These are phyloP conservation scores for Amanita exitialis DNA, from an alignment of 768 basidiomycete genomes.

Conservation along the genomic window DNA sequence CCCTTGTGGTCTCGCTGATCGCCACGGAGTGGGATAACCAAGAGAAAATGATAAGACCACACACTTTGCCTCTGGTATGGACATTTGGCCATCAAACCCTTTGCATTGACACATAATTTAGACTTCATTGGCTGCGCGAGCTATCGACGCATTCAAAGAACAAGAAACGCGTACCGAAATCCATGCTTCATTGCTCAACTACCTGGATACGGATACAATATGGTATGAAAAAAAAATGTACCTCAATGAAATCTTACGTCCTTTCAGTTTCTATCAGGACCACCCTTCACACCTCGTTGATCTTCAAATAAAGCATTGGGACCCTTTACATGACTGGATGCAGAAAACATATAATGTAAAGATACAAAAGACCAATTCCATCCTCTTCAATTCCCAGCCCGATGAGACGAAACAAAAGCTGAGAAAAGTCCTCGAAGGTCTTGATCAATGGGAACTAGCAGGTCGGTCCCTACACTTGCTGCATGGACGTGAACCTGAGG, in stretches of 20 bases:
- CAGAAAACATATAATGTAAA: constrained; percentile 54
- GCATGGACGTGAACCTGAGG: not conserved
- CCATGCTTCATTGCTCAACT: constrained; percentile 60
- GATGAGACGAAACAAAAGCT: constrained; percentile 57
- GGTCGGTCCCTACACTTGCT: constrained; percentile 35
- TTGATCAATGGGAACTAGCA: constrained; percentile 84
- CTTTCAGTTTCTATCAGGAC: constrained; percentile 69
- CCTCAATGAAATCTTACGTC: not conserved
- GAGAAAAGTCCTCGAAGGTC: constrained; percentile 39
- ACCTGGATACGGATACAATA: constrained; percentile 91
- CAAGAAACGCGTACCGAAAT: constrained; percentile 49
- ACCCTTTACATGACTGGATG: constrained; percentile 78
- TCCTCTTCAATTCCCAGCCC: constrained; percentile 64
- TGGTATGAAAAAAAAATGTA: constrained; percentile 38
- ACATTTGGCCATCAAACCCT: not conserved
- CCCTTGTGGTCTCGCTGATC: constrained; percentile 71
- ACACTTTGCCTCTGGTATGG: constrained; percentile 82
- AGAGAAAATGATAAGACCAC: constrained; percentile 73
- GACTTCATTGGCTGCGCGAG: constrained; percentile 89
- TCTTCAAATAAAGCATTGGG: constrained; percentile 81
- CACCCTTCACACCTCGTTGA: constrained; percentile 64
- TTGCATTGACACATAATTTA: constrained; percentile 20
- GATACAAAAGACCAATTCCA: constrained; percentile 58
- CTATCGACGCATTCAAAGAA: constrained; percentile 69
- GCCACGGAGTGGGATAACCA: constrained; percentile 98